Evolutionary conservation across 2,329 filamentous ascomycete species (phyloP).

Genomic region (Mariannaea sp.): DNA sequence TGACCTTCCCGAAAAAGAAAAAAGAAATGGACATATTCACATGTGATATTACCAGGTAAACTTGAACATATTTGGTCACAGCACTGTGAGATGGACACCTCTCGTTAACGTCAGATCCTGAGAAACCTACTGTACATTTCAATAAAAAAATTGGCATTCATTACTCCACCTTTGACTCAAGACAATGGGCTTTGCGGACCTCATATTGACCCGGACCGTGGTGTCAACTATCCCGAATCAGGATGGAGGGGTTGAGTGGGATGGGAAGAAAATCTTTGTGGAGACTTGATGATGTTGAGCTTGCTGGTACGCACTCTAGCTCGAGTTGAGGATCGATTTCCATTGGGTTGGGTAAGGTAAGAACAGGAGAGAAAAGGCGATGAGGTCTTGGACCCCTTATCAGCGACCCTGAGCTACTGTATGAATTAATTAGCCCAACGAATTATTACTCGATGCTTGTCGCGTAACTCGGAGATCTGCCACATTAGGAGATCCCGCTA

Average conservation of each 20-base stretch:
- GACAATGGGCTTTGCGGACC: neutral
- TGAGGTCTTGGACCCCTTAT: slow-evolving; percentile 2
- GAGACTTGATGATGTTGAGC: slow-evolving; percentile 11
- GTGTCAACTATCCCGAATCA: slow-evolving; percentile 19
- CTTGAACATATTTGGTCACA: too few species aligned
- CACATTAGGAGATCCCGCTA: slow-evolving; percentile 10
- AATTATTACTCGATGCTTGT: slow-evolving; percentile 13
- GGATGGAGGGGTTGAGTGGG: slow-evolving; percentile 18
- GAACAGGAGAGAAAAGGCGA: neutral
- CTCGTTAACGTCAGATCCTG: neutral
- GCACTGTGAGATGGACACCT: too few species aligned
- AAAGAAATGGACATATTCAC: neutral
- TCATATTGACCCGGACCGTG: slow-evolving; percentile 17
- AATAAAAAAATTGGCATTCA: neutral
- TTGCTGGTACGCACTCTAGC: too few species aligned
- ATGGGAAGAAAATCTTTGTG: slow-evolving; percentile 1
- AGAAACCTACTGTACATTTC: slow-evolving; percentile 4
- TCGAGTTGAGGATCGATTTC: slow-evolving; percentile 5
- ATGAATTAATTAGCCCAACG: slow-evolving; percentile 20
- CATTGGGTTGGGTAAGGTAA: slow-evolving; percentile 5
- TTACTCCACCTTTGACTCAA: neutral
- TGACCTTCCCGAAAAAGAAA: slow-evolving; percentile 17
- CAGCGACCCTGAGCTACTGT: slow-evolving; percentile 1
- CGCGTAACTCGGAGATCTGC: slow-evolving; percentile 12
- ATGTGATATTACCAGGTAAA: too few species aligned